phyloP scores from a whole-genome alignment of 768 basidiomycete species.

The Rhodotorula taiwanensis region DNA sequence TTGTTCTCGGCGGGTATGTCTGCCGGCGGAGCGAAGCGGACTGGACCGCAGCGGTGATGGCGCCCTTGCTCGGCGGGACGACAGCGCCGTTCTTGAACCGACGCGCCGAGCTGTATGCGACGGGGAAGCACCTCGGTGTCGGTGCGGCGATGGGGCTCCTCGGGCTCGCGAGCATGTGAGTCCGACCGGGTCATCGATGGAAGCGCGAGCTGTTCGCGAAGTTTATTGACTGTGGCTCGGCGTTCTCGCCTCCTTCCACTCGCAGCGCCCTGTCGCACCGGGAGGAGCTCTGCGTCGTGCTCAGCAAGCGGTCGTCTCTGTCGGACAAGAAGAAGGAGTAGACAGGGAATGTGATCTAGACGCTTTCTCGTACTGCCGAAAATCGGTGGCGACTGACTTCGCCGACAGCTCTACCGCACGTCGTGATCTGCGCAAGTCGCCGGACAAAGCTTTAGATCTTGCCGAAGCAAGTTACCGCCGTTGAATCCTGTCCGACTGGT shows the following conservation, averaged over 20 bases:
- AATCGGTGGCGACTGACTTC: too few species aligned
- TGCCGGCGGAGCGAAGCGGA: constrained; percentile 72
- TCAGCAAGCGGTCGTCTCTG: not conserved
- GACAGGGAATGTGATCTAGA: too few species aligned
- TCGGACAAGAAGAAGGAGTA: not conserved
- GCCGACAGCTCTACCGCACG: too few species aligned
- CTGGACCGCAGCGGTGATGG: not conserved
- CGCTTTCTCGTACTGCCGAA: too few species aligned
- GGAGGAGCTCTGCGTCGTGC: not conserved
- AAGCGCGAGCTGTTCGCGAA: not conserved
- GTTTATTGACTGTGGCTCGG: not conserved
- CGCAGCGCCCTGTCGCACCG: not conserved
- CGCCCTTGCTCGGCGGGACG: too few species aligned
- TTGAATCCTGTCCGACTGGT: too few species aligned
- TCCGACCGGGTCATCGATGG: not conserved
- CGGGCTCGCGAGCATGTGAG: constrained; percentile 29
- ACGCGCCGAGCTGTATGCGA: constrained; percentile 23
- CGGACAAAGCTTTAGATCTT: too few species aligned
- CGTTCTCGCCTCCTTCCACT: too few species aligned
- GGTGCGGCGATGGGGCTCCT: constrained; percentile 19
- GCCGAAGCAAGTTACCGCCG: too few species aligned
- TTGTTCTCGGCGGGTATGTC: constrained; percentile 49
- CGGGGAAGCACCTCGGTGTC: constrained; percentile 18
- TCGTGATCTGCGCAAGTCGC: too few species aligned
- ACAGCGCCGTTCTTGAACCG: constrained; percentile 44